Percentiles rank a stretch among this genome's conserved stretches.
Evolutionary conservation across 768 basidiomycete genomes (phyloP).

Genomic region (Dioszegia aurantiaca): DNA sequence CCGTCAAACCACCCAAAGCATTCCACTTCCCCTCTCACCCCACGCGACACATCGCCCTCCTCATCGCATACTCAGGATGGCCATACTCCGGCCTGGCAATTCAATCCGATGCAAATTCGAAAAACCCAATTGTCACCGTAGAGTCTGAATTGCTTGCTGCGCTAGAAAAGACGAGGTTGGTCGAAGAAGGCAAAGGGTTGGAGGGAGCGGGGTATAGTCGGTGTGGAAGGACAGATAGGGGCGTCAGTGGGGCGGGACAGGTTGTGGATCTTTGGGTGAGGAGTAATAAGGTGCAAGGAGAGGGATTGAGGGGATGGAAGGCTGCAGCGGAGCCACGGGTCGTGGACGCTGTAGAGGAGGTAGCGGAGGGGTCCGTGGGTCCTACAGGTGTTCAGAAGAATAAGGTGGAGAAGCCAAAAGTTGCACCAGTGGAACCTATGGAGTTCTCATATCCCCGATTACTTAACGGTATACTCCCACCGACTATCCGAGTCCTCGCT

Average conservation of each 20-base stretch:
- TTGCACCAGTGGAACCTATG: slow-evolving; percentile 16
- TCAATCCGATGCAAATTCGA: slow-evolving; percentile 55
- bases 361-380: neutral
- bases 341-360: neutral
- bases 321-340: slow-evolving; percentile 12
- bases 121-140: slow-evolving; percentile 68
- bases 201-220: slow-evolving; percentile 86
- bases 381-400: neutral
- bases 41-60: slow-evolving; percentile 84
- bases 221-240: slow-evolving; percentile 91
- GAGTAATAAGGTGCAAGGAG: slow-evolving; percentile 55
- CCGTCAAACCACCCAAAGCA: slow-evolving; percentile 42
- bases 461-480: slow-evolving; percentile 82
- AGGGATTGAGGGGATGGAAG: slow-evolving; percentile 20
- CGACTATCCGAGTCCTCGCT: slow-evolving; percentile 82
- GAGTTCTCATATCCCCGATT: slow-evolving; percentile 75
- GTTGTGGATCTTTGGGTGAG: slow-evolving; percentile 88
- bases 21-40: slow-evolving; percentile 71
- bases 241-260: slow-evolving; percentile 91
- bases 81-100: slow-evolving; percentile 86
- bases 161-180: slow-evolving; percentile 69
- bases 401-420: neutral
- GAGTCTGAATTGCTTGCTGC: slow-evolving; percentile 82
- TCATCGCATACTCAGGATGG: slow-evolving; percentile 89
- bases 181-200: slow-evolving; percentile 69